Percentiles rank a stretch among this genome's conserved stretches.
Evolutionary conservation across 345 rosid genomes (phyloP).

Genomic region (Pistacia vera): DNA sequence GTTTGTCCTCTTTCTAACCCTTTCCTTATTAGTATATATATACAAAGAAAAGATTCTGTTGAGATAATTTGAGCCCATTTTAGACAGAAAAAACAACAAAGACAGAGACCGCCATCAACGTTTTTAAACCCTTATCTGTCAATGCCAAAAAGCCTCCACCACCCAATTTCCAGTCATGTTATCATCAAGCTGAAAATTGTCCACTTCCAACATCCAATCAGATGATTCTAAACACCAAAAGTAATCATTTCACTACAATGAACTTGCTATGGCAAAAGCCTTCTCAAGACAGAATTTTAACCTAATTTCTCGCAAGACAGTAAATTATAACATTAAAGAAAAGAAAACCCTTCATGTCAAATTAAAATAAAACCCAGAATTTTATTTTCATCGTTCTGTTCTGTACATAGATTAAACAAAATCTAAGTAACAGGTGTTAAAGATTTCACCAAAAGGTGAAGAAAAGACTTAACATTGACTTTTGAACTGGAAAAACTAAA

Average conservation of each 20-base stretch:
- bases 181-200: not conserved
- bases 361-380: not conserved
- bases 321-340: not conserved
- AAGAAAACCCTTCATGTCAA: not conserved
- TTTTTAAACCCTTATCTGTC: not conserved
- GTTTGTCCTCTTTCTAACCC: not conserved
- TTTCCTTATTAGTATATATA: not conserved
- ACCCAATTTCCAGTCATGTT: not conserved
- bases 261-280: not conserved
- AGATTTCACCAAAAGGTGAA: too few relatives aligned
- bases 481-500: not conserved
- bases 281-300: not conserved
- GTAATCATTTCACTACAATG: not conserved
- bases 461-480: not conserved
- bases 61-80: not conserved
- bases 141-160: not conserved
- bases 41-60: not conserved
- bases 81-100: not conserved
- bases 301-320: too few relatives aligned
- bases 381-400: slow-evolving; percentile 1
- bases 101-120: not conserved
- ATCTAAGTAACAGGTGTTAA: not conserved
- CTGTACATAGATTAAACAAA: not conserved
- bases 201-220: too few relatives aligned
- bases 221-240: too few relatives aligned